Conservation (phyloP, 2,329 filamentous ascomycete genomes). For the Cladosporium oxysporum region DNA sequence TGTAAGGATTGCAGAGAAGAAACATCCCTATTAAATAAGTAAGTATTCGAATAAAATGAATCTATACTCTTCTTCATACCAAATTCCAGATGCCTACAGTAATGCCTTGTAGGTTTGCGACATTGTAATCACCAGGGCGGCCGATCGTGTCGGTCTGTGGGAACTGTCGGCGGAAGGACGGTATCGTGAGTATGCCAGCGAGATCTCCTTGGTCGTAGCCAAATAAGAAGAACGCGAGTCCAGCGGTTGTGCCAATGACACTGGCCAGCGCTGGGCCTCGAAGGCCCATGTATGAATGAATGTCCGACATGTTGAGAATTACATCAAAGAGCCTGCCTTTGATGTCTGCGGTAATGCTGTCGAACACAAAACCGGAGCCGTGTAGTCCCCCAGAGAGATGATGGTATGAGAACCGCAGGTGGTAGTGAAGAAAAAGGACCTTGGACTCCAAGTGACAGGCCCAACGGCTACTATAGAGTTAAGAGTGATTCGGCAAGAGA, state of each 20-base stretch:
- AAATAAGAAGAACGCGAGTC: slow-evolving; percentile 36
- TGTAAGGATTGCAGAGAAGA: slow-evolving; percentile 45
- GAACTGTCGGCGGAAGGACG: slow-evolving; percentile 54
- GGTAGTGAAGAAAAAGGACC: background rate
- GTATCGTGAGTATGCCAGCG: slow-evolving; percentile 62
- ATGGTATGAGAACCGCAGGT: background rate
- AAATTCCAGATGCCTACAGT: slow-evolving; percentile 45
- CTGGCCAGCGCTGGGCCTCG: slow-evolving; percentile 19
- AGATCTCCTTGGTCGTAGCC: slow-evolving; percentile 62
- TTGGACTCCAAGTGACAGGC: background rate
- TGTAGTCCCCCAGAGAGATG: background rate
- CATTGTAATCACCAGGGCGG: slow-evolving; percentile 36
- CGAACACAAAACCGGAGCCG: background rate
- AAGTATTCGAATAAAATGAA: no score
- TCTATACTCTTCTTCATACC: background rate
- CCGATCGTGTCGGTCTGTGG: slow-evolving; percentile 44
- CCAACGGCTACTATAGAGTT: background rate
- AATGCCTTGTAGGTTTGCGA: slow-evolving; percentile 46
- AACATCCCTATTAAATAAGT: slow-evolving; percentile 37
- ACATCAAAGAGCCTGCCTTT: background rate
- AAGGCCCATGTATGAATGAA: slow-evolving; percentile 18
- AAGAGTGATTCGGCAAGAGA: background rate
- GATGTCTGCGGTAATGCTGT: background rate
- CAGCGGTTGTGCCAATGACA: slow-evolving; percentile 15
- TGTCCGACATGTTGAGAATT: slow-evolving; percentile 6